A percentile compares a stretch with the other conserved stretches of the same genome.
Evolutionary conservation across 768 basidiomycete genomes (phyloP).

Genomic region (Auriculariales sp.): DNA sequence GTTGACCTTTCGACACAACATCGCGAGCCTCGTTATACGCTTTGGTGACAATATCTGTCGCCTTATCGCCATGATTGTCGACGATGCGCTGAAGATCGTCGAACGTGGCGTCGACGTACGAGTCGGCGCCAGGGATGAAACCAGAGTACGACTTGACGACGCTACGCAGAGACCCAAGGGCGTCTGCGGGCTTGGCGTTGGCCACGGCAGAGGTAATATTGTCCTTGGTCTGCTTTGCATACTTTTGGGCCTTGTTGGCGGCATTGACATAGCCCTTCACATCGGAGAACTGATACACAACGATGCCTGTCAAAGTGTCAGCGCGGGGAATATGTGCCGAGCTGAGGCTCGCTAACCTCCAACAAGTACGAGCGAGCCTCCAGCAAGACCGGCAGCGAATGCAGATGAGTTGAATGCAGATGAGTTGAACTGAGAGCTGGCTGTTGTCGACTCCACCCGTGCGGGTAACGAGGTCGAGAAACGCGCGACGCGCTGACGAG

Average conservation of each 20-base stretch:
- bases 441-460: background rate
- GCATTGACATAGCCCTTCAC: conserved; percentile 22
- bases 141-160: conserved; percentile 27
- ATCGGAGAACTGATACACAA: conserved; percentile 27
- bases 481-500: background rate
- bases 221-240: conserved; percentile 14
- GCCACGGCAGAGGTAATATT: conserved; percentile 14
- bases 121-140: conserved; percentile 23
- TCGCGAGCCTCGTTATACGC: conserved; percentile 22
- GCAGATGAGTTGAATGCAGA: conserved; percentile 8
- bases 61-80: conserved; percentile 25
- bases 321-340: background rate
- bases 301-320: conserved; percentile 19
- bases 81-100: conserved; percentile 25
- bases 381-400: conserved; percentile 16
- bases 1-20: conserved; percentile 11
- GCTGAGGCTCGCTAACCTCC: too few species aligned
- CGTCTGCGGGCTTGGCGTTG: conserved; percentile 14
- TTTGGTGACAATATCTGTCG: conserved; percentile 19
- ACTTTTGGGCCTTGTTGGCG: conserved; percentile 13
- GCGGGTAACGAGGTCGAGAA: background rate
- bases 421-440: too few species aligned
- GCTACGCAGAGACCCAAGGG: conserved; percentile 23
- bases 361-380: conserved; percentile 12
- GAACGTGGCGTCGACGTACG: conserved; percentile 27